Percentiles rank a stretch among this genome's conserved stretches.
These are phyloP conservation scores for Lecanicillium sp. DNA, from an alignment of 2,329 filamentous ascomycete species.

Conservation along the genomic window DNA sequence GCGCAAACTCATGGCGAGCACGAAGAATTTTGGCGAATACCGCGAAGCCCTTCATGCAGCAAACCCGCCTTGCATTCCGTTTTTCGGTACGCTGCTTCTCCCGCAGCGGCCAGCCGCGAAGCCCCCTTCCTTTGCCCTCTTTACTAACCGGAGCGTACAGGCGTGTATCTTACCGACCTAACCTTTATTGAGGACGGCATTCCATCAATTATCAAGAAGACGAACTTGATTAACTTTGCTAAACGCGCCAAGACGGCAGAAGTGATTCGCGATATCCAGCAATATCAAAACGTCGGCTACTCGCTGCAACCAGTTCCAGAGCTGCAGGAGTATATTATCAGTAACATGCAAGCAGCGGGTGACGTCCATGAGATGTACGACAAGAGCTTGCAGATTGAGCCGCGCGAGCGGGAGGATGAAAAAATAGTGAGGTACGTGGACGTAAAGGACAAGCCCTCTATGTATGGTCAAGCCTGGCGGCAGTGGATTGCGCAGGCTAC, in stretches of 20 bases:
- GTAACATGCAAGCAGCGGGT: conserved; percentile 89
- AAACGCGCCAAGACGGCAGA: conserved; percentile 97
- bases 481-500: background rate
- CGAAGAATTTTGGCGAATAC: conserved; percentile 97
- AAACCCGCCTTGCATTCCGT: conserved; percentile 95
- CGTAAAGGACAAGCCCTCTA: conserved; percentile 1
- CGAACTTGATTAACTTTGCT: conserved; percentile 95
- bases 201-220: conserved; percentile 91
- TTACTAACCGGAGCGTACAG: conserved; percentile 31
- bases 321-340: conserved; percentile 92
- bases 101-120: too few species aligned
- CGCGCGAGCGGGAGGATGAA: conserved; percentile 93
- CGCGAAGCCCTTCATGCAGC: conserved; percentile 85
- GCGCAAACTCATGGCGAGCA: conserved; percentile 92
- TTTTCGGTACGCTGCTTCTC: conserved; percentile 65
- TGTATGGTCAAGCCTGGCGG: too few species aligned
- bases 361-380: conserved; percentile 99
- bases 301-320: conserved; percentile 81
- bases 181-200: conserved; percentile 99
- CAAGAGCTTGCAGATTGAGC: conserved; percentile 87
- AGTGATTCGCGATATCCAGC: conserved; percentile 96
- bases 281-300: conserved; percentile 98
- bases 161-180: conserved; percentile 91
- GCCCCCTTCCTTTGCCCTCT: background rate
- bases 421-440: conserved; percentile 90